These are phyloP conservation scores for Sphagnum magellanicum DNA, from an alignment of 228 moss, liverwort and hornwort genomes.

Conservation along the genomic window DNA sequence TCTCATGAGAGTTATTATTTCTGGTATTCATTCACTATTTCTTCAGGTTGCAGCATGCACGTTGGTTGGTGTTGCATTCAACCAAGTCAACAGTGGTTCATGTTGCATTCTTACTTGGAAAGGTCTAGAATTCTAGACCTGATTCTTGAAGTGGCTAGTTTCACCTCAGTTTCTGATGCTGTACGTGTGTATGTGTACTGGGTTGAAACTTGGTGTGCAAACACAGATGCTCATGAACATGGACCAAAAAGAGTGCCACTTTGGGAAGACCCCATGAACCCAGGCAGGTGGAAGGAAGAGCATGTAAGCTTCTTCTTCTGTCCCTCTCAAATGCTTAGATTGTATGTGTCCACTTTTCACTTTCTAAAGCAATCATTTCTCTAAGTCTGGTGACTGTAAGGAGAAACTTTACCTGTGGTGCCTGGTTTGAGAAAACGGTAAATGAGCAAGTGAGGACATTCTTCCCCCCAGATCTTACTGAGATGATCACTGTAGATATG, in stretches of 20 bases:
- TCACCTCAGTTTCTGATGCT: not conserved
- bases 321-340: too few species aligned
- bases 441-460: too few species aligned
- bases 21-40: too few species aligned
- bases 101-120: not conserved
- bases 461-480: too few species aligned
- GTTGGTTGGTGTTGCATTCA: not conserved
- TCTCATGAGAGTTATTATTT: too few species aligned
- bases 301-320: not conserved
- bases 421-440: too few species aligned
- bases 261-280: conserved; percentile 1
- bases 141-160: not conserved
- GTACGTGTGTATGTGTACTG: not conserved
- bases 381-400: too few species aligned
- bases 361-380: too few species aligned
- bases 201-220: not conserved
- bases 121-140: not conserved
- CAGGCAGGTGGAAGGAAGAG: conserved; percentile 1
- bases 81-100: not conserved
- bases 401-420: too few species aligned
- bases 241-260: not conserved
- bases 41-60: too few species aligned
- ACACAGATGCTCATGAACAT: not conserved
- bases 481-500: too few species aligned
- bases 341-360: too few species aligned